Evolutionary conservation across 768 basidiomycete species (phyloP), one percentile per base, ranked within the genome.

Genomic region (Termitomyces sp.): DNA sequence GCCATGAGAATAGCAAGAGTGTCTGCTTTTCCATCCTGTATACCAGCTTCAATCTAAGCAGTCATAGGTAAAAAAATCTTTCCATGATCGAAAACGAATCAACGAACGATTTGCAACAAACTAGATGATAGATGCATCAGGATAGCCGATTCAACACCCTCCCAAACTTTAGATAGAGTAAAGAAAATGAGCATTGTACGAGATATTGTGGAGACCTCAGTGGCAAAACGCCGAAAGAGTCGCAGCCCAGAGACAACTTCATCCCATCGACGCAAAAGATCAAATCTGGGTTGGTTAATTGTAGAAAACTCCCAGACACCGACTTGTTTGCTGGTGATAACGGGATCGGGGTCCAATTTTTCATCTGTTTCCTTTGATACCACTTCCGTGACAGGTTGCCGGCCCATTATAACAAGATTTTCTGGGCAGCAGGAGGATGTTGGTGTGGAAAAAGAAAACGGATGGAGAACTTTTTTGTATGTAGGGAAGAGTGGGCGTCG

Each of bases 81-180:
- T 32, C 22, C 12, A 52, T 18, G 7, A 20, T 3, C 27, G 29
- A 18, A 36, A 18, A 24, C 43, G 27, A 24, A 24, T 13, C 13
- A 20, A 55, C 65, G 16, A 42, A 69, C 68, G n/a, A 63, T 64
- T 34, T 59, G 46, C 12, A 70, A 59, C 14, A 70, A 41, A 9
- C 46, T 43, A 20, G 64, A 64, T 2, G 67, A 67, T 13, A 72
- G 53, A 47, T 70, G 61, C 60, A 68, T 61, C 47, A 68, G 42
- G 2, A 73, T 46, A 4, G 68, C 67, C 5, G 64, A 53, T 48
- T 69, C 66, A 1, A 68, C 27, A 0, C 68, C 62, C 8, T 32
- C 34, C 67, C 68, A 73, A 3, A 69, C 59, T 18, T 67, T 60
- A 12, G 60, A 62, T 6, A 69, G 27, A 9, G 67, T 3, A 31